These are phyloP conservation scores for Fusarium stilboides DNA, from an alignment of 2,329 filamentous ascomycete species.

Conservation along the genomic window DNA sequence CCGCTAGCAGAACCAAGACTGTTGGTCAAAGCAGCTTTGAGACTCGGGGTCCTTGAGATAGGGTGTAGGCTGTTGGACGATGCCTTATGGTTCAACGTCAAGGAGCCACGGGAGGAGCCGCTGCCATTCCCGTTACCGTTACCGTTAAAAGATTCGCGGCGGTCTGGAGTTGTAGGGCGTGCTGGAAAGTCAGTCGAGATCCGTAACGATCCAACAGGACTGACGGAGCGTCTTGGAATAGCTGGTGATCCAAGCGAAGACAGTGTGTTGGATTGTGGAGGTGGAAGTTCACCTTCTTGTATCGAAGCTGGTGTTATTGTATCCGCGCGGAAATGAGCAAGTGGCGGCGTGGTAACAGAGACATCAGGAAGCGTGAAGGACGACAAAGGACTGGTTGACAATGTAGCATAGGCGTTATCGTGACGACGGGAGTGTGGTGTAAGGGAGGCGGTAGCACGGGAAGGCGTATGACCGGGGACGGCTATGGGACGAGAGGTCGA, in stretches of 20 bases:
- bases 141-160: conserved; percentile 55
- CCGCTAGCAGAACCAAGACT: conserved; percentile 67
- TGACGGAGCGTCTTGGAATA: conserved; percentile 34
- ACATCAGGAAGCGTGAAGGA: conserved; percentile 47
- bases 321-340: conserved; percentile 47
- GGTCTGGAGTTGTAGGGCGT: conserved; percentile 43
- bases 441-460: conserved; percentile 35
- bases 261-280: conserved; percentile 31
- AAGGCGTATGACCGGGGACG: conserved; percentile 35
- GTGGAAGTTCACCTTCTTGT: conserved; percentile 42
- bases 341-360: conserved; percentile 44
- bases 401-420: conserved; percentile 40
- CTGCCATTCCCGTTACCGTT: conserved; percentile 55
- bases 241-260: conserved; percentile 26
- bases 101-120: conserved; percentile 51
- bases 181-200: conserved; percentile 57
- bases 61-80: conserved; percentile 60
- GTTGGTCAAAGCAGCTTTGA: conserved; percentile 69
- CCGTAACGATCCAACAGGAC: conserved; percentile 52
- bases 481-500: conserved; percentile 43
- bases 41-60: conserved; percentile 72
- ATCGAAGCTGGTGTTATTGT: conserved; percentile 54
- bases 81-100: conserved; percentile 49
- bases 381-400: conserved; percentile 39
- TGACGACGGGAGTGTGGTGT: conserved; percentile 39